These are phyloP conservation scores for Xylariaceae sp. DNA, from an alignment of 2,329 filamentous ascomycete genomes.

Conservation along the genomic window DNA sequence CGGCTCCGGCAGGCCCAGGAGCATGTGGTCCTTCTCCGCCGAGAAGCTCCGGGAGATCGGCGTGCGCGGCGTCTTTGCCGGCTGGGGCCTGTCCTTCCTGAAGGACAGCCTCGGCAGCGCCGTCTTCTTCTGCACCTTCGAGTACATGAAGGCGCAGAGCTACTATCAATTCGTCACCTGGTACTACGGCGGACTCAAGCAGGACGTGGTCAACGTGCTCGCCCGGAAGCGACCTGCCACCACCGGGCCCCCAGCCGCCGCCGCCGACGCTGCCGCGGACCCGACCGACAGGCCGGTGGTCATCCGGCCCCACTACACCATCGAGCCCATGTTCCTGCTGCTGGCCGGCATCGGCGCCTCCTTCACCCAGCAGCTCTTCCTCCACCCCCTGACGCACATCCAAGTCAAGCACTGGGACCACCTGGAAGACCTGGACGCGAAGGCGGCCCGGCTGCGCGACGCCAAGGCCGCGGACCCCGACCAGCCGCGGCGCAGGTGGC, in stretches of 20 bases:
- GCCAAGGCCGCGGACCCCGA: slow-evolving; percentile 23
- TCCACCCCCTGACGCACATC: slow-evolving; percentile 64
- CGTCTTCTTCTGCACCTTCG: slow-evolving; percentile 68
- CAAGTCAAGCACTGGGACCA: slow-evolving; percentile 68
- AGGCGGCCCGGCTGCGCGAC: slow-evolving; percentile 39
- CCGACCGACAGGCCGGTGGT: slow-evolving; percentile 30
- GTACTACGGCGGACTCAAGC: slow-evolving; percentile 56
- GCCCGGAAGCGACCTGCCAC: slow-evolving; percentile 37
- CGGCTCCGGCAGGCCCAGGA: slow-evolving; percentile 39
- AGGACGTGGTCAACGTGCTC: slow-evolving; percentile 42
- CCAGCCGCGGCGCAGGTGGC: slow-evolving; percentile 32
- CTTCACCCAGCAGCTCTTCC: slow-evolving; percentile 57
- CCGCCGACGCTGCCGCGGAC: slow-evolving; percentile 14
- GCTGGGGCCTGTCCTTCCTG: slow-evolving; percentile 59
- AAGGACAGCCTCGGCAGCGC: slow-evolving; percentile 65
- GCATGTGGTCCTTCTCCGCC: slow-evolving; percentile 65
- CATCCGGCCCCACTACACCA: slow-evolving; percentile 66
- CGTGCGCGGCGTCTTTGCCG: slow-evolving; percentile 63
- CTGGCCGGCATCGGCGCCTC: slow-evolving; percentile 62
- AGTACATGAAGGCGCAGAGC: slow-evolving; percentile 66
- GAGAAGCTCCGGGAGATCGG: slow-evolving; percentile 67
- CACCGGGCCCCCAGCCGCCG: no score
- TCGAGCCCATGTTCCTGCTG: slow-evolving; percentile 66
- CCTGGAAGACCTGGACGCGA: slow-evolving; percentile 62
- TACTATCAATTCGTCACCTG: slow-evolving; percentile 65